phyloP scores from a whole-genome alignment of 345 rosid species.

The Salix dunnii region DNA sequence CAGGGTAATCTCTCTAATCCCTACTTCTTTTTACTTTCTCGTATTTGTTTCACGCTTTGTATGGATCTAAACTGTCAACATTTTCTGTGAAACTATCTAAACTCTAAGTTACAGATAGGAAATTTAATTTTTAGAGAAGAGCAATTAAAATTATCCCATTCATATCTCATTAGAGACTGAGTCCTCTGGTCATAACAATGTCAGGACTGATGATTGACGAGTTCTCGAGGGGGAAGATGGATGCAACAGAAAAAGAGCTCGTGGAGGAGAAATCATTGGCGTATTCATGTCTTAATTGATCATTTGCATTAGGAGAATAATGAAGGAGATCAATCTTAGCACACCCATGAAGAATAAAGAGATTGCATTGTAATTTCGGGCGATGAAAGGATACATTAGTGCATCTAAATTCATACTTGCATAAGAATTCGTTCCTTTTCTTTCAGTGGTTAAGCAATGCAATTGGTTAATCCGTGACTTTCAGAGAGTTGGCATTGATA shows the following conservation, averaged over 20 bases:
- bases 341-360: neutral
- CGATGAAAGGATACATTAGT: neutral
- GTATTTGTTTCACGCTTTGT: neutral
- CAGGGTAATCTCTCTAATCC: slow-evolving; percentile 34
- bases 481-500: too few species aligned
- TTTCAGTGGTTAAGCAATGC: too few species aligned
- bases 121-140: neutral
- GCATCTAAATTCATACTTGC: too few species aligned
- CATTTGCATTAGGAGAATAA: neutral
- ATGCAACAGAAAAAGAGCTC: slow-evolving; percentile 68
- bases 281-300: slow-evolving; percentile 47
- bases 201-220: slow-evolving; percentile 63
- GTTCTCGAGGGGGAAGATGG: slow-evolving; percentile 73
- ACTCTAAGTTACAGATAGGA: neutral
- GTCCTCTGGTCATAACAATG: slow-evolving; percentile 3
- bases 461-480: too few species aligned
- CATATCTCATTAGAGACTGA: neutral
- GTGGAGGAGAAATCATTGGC: slow-evolving; percentile 71
- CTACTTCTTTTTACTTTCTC: neutral
- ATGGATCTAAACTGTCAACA: neutral
- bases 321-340: neutral
- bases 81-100: neutral
- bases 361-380: neutral
- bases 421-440: too few species aligned
- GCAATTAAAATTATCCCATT: too few species aligned